phyloP scores from a whole-genome alignment of 441 rosid species.

The Mallotus japonicus region DNA sequence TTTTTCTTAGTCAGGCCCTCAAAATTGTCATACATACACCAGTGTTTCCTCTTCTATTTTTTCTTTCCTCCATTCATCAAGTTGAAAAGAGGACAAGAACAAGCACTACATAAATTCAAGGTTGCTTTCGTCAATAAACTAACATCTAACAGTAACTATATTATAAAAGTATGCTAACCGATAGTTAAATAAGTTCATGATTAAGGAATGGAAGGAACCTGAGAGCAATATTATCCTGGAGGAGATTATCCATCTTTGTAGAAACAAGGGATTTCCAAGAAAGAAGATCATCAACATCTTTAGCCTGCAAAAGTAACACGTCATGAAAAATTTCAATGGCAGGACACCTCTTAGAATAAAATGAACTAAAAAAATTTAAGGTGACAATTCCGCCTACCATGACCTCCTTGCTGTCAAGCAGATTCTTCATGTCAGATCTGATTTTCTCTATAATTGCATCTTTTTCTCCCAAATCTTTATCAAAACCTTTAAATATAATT shows the following conservation, averaged over 20 bases:
- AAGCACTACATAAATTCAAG: background rate
- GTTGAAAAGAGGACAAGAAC: background rate
- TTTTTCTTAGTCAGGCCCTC: background rate
- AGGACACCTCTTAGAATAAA: background rate
- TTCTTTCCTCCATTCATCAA: too few relatives aligned
- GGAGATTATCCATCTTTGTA: conserved; percentile 40
- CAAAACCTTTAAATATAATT: conserved; percentile 64
- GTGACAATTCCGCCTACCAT: conserved; percentile 38
- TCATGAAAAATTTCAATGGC: conserved; percentile 2
- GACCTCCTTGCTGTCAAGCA: conserved; percentile 42
- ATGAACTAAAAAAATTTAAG: background rate
- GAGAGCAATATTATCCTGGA: conserved; percentile 44
- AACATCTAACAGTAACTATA: background rate
- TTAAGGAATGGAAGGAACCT: conserved; percentile 37
- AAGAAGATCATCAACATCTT: conserved; percentile 47
- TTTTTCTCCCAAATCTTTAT: conserved; percentile 53
- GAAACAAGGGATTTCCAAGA: conserved; percentile 62
- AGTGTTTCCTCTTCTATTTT: background rate
- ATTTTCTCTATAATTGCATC: conserved; percentile 42
- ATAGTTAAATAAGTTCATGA: background rate
- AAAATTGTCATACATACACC: background rate
- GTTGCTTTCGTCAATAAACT: background rate
- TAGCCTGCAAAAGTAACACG: conserved; percentile 45
- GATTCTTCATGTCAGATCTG: conserved; percentile 44
- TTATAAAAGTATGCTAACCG: background rate